phyloP scores from a whole-genome alignment of 176 grass and related monocot species.

The Thalia dealbata region DNA sequence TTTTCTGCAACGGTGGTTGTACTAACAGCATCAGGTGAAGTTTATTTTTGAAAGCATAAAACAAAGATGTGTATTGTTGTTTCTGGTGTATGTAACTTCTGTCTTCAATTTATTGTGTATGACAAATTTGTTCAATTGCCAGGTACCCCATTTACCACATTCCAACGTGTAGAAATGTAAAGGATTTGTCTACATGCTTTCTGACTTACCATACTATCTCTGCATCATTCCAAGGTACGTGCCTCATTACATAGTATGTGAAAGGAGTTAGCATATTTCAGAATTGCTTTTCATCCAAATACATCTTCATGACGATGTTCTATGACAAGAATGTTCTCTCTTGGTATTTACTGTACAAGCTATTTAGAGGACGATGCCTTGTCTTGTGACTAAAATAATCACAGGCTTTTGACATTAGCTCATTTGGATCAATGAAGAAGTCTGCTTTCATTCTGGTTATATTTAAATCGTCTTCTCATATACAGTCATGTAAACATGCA shows the following conservation, averaged over 20 bases:
- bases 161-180: slow-evolving; percentile 38
- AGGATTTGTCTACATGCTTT: slow-evolving; percentile 50
- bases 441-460: no score
- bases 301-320: not conserved
- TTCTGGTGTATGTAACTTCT: not conserved
- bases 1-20: not conserved
- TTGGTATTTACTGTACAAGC: not conserved
- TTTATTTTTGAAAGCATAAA: no score
- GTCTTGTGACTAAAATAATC: not conserved
- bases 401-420: no score
- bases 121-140: slow-evolving; percentile 6
- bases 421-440: no score
- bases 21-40: not conserved
- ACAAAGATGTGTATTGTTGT: not conserved
- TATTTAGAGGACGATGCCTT: not conserved
- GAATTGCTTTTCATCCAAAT: not conserved
- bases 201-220: slow-evolving; percentile 81
- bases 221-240: slow-evolving; percentile 59
- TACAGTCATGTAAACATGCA: no score
- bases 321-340: not conserved
- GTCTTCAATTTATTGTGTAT: not conserved
- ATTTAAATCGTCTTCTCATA: no score
- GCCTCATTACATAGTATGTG: not conserved
- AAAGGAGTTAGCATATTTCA: not conserved
- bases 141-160: slow-evolving; percentile 81